Percentiles rank a stretch among this genome's conserved stretches.
Conservation (phyloP, 2,329 filamentous ascomycete species). For the Aspergillus transmontanensis region DNA sequence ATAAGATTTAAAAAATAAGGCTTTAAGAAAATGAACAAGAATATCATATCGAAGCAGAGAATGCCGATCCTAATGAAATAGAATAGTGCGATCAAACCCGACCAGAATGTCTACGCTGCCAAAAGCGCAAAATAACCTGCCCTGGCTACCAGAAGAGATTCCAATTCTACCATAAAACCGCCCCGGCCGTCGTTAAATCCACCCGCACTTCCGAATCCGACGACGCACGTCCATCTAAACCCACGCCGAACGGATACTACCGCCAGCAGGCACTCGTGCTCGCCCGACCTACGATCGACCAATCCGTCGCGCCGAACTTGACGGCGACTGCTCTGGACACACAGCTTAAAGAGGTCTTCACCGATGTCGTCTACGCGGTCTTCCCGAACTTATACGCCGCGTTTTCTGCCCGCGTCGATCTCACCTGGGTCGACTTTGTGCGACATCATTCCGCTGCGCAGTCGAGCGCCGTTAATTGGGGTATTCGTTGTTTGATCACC, state of each 20-base stretch:
- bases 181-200: constrained; percentile 8
- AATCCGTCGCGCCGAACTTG: constrained; percentile 12
- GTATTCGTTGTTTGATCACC: constrained; percentile 15
- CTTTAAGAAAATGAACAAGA: neutral
- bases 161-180: constrained; percentile 20
- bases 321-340: constrained; percentile 12
- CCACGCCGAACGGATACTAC: neutral
- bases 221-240: neutral
- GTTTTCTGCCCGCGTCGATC: constrained; percentile 18
- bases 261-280: neutral
- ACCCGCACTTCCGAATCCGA: neutral
- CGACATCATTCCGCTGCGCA: constrained; percentile 14
- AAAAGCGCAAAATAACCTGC: constrained; percentile 15
- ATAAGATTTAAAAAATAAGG: neutral
- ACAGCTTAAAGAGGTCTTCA: constrained; percentile 21
- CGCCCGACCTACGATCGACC: constrained; percentile 14
- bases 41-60: neutral
- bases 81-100: constrained; percentile 24
- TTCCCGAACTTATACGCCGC: constrained; percentile 21
- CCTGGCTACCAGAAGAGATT: constrained; percentile 22
- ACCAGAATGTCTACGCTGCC: constrained; percentile 24
- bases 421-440: constrained; percentile 24
- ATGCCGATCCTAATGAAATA: neutral
- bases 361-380: constrained; percentile 17
- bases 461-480: constrained; percentile 12